Base-by-base conservation (phyloP, 2,329 filamentous ascomycete species). In the Hypoxylon sp. region DNA sequence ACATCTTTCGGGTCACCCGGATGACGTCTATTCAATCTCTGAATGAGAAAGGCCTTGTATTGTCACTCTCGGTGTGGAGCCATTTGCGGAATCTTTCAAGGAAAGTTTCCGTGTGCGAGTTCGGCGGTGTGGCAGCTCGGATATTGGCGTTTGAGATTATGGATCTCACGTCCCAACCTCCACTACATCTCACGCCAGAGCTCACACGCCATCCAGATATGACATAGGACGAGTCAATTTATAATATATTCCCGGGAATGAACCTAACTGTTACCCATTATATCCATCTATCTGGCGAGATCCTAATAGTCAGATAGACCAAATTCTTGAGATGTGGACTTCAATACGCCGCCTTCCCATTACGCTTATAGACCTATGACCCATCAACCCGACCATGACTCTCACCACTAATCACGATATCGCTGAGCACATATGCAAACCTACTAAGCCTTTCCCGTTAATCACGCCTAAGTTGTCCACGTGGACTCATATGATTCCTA, bases 321-420 rank as follows among this genome's bases (percentile, higher is more conserved):
- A 63, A 59, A 69, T 73, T 35, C 71, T 74, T 33, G 70, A 74
- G 48, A 74, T 74, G 71, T 69, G 62, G 63, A 17, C 42, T 29
- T 66, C 64, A 2, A 52, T 71, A 1, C 67, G 73, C 10, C 57
- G 69, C 1, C 71, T 71, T 29, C 68, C 73, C 14, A 26, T 74
- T 6, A 71, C 73, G 69, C 57, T 73, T 44, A 66, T 74, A 22
- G 70, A 73, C 54, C 60, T 74, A 9, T 57, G 73, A 24, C 71
- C 71, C 1, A 42, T 72, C 8, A 71, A 58, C 39, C 55, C 66
- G 1, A 63, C 71, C 9, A 70, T 73, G 69, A 57, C 69, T 47
- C 63, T 74, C 5, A 42, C 72, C 3, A 22, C 59, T 13, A 67
- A 24, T 37, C 71, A 73, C 39, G 63, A 69, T 22, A 53, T 74